These are phyloP conservation scores for Diospyros lotus DNA, from an alignment of 148 eudicot genomes.

Conservation along the genomic window DNA sequence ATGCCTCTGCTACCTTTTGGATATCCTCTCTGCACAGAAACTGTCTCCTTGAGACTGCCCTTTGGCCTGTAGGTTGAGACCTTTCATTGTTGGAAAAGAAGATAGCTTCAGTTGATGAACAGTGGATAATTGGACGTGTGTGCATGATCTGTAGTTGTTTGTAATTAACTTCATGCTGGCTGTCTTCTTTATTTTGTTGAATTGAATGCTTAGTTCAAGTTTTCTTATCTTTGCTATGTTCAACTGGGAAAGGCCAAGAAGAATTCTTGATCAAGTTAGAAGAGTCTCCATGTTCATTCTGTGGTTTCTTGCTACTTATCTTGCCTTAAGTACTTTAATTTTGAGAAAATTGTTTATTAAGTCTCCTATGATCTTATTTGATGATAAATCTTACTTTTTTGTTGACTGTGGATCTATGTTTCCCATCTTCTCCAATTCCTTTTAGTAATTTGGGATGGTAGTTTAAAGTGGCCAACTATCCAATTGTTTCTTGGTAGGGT, in stretches of 20 bases:
- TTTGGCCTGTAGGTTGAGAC: too few species aligned
- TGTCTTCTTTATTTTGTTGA: background rate
- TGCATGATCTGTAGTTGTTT: background rate
- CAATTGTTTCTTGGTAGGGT: constrained; percentile 7
- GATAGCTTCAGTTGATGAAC: background rate
- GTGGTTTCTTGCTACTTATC: background rate
- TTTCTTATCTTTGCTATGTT: background rate
- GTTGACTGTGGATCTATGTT: background rate
- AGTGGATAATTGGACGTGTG: background rate
- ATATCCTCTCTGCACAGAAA: too few species aligned
- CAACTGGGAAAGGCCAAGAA: background rate
- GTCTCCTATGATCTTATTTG: background rate
- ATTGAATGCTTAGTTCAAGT: background rate
- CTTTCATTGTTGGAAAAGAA: background rate
- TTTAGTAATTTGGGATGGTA: background rate
- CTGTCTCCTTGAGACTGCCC: too few species aligned
- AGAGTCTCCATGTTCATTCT: constrained; percentile 1
- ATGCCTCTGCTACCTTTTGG: too few species aligned
- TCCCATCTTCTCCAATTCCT: background rate
- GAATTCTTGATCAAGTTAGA: constrained; percentile 8
- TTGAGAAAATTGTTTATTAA: constrained; percentile 2
- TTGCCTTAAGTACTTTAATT: background rate
- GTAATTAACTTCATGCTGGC: background rate
- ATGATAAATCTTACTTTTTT: background rate
- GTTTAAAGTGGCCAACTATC: background rate